These are phyloP conservation scores for Pichia sp. DNA, from an alignment of 1,139 yeast genomes.

Conservation along the genomic window DNA sequence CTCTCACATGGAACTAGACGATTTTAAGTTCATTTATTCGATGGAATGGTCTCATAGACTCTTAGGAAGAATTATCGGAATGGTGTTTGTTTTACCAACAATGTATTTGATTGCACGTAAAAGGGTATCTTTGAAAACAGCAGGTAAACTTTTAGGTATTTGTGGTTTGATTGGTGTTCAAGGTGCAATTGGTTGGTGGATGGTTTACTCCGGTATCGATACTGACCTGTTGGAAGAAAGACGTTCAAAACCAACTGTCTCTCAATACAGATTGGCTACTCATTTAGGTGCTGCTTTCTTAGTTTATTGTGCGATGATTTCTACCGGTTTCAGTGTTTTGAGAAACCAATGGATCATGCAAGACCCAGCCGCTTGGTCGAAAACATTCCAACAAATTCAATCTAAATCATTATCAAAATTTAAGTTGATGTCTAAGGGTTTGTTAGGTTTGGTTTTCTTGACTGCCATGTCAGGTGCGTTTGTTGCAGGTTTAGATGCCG, in stretches of 20 bases:
- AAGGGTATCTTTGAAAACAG: slow-evolving; percentile 61
- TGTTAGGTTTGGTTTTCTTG: slow-evolving; percentile 62
- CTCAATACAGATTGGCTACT: slow-evolving; percentile 89
- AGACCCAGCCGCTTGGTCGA: slow-evolving; percentile 46
- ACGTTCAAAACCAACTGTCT: slow-evolving; percentile 87
- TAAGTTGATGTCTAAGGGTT: slow-evolving; percentile 44
- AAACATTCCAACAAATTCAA: slow-evolving; percentile 45
- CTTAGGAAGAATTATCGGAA: slow-evolving; percentile 86
- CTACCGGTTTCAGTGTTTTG: slow-evolving; percentile 80
- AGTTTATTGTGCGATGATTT: slow-evolving; percentile 80
- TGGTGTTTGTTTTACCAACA: slow-evolving; percentile 77
- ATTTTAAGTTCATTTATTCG: slow-evolving; percentile 86
- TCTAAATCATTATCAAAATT: slow-evolving; percentile 50
- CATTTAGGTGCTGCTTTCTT: slow-evolving; percentile 92
- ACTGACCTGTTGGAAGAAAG: slow-evolving; percentile 72
- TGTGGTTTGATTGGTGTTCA: slow-evolving; percentile 80
- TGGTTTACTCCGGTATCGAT: slow-evolving; percentile 95
- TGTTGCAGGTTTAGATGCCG: slow-evolving; percentile 98
- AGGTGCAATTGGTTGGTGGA: slow-evolving; percentile 99
- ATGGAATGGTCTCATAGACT: slow-evolving; percentile 99
- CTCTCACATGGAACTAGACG: slow-evolving; percentile 85
- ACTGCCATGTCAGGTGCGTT: slow-evolving; percentile 97
- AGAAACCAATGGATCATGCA: slow-evolving; percentile 66
- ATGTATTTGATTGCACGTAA: slow-evolving; percentile 64
- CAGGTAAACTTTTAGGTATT: slow-evolving; percentile 60